Conservation (phyloP, 805 yeast species). For the Spathaspora girioi region DNA sequence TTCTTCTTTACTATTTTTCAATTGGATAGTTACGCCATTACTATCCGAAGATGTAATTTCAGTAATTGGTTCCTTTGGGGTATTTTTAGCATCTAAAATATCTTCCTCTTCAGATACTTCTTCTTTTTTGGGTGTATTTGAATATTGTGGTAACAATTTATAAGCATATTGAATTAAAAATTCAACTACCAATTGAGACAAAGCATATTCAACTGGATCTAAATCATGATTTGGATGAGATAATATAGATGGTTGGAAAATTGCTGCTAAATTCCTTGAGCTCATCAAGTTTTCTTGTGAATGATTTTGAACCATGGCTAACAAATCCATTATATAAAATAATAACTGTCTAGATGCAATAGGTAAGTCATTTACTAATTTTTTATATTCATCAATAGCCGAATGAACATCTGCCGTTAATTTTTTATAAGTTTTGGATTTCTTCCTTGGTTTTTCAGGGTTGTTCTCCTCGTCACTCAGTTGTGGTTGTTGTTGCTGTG, state of each 20-base stretch:
- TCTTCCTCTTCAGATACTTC: not conserved
- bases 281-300: conserved; percentile 84
- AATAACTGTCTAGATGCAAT: conserved; percentile 75
- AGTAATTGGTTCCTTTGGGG: not conserved
- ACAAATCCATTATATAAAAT: conserved; percentile 80
- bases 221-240: conserved; percentile 92
- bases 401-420: conserved; percentile 61
- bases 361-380: conserved; percentile 66
- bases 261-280: conserved; percentile 88
- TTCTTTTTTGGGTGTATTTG: not conserved
- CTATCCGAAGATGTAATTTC: not conserved
- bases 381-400: conserved; percentile 69
- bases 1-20: not conserved
- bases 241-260: conserved; percentile 93
- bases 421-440: conserved; percentile 50
- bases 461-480: not conserved
- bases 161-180: conserved; percentile 85
- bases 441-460: conserved; percentile 22
- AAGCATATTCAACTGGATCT: conserved; percentile 86
- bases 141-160: conserved; percentile 54
- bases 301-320: conserved; percentile 80
- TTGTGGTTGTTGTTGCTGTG: not conserved
- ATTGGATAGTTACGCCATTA: not conserved
- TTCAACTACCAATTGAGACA: conserved; percentile 82
- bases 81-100: not conserved